Percentiles rank a stretch among this genome's conserved stretches.
Conservation (phyloP, 225 moss, liverwort and hornwort genomes). For the Sphagnum tenellum region DNA sequence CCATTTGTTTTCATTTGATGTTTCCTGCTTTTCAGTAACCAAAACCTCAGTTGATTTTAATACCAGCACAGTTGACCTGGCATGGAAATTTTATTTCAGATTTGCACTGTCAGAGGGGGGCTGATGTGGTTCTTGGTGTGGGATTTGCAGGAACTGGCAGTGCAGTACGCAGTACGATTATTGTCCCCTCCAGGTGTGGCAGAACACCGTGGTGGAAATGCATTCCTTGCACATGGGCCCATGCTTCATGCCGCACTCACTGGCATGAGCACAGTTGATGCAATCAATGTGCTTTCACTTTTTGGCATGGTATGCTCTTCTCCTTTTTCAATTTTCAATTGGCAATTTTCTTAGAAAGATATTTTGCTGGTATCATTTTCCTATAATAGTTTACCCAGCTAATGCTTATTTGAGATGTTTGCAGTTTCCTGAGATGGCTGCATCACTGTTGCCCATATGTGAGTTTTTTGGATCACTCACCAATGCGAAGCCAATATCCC, state of each 20-base stretch:
- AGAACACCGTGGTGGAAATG: slow-evolving; percentile 56
- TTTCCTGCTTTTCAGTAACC: no score
- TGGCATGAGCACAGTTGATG: slow-evolving; percentile 54
- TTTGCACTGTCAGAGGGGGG: no score
- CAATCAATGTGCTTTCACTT: slow-evolving; percentile 66
- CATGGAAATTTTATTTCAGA: no score
- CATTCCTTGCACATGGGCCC: slow-evolving; percentile 61
- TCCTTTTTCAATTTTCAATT: not conserved
- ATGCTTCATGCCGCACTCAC: slow-evolving; percentile 72
- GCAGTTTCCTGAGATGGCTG: slow-evolving; percentile 92
- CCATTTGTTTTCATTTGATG: no score
- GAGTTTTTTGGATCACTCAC: slow-evolving; percentile 82
- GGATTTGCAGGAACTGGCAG: slow-evolving; percentile 72
- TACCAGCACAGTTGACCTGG: no score
- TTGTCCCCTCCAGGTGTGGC: slow-evolving; percentile 68
- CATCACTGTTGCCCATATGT: slow-evolving; percentile 80
- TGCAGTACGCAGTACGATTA: slow-evolving; percentile 66
- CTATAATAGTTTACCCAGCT: not conserved
- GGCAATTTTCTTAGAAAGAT: not conserved
- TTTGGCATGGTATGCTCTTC: slow-evolving; percentile 70
- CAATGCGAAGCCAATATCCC: slow-evolving; percentile 43
- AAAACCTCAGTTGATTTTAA: no score
- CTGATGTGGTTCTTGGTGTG: no score
- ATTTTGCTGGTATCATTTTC: not conserved
- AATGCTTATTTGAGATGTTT: not conserved